Conservation (phyloP, 1,284 basidiomycete genomes). For the Cronartium quercuum region DNA sequence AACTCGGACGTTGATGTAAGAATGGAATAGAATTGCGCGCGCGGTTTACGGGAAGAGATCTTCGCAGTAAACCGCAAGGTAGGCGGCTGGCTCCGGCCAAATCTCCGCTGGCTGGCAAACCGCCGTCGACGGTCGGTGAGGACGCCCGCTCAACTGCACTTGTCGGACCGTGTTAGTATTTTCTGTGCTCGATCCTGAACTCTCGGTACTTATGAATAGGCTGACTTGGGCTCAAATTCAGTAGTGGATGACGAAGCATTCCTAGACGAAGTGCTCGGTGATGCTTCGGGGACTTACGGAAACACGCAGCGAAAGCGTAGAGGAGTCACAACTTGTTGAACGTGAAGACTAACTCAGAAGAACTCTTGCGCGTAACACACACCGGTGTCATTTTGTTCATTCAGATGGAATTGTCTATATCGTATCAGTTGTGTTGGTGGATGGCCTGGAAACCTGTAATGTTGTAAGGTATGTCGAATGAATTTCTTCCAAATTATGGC, state of each 20-base stretch:
- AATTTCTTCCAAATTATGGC: too few species aligned
- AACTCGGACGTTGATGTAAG: neutral
- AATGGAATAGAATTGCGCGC: neutral
- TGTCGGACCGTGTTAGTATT: neutral
- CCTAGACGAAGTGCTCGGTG: constrained; percentile 33
- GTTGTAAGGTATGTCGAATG: too few species aligned
- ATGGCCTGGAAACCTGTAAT: too few species aligned
- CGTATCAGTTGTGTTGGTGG: too few species aligned
- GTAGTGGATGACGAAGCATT: constrained; percentile 36
- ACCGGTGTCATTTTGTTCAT: too few species aligned
- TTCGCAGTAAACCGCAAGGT: neutral
- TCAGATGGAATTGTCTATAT: too few species aligned
- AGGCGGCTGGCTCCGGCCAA: neutral
- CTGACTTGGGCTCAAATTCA: neutral
- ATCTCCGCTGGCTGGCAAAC: neutral
- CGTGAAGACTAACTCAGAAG: too few species aligned
- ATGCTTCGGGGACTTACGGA: constrained; percentile 34
- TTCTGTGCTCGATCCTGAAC: neutral
- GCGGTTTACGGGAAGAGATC: neutral
- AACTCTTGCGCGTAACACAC: too few species aligned
- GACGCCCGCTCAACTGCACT: neutral
- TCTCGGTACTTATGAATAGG: neutral
- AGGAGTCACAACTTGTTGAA: neutral
- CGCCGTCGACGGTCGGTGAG: neutral
- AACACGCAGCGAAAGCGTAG: neutral